Conservation (phyloP, 2,329 filamentous ascomycete species). For the Trichoderma polysporum region DNA sequence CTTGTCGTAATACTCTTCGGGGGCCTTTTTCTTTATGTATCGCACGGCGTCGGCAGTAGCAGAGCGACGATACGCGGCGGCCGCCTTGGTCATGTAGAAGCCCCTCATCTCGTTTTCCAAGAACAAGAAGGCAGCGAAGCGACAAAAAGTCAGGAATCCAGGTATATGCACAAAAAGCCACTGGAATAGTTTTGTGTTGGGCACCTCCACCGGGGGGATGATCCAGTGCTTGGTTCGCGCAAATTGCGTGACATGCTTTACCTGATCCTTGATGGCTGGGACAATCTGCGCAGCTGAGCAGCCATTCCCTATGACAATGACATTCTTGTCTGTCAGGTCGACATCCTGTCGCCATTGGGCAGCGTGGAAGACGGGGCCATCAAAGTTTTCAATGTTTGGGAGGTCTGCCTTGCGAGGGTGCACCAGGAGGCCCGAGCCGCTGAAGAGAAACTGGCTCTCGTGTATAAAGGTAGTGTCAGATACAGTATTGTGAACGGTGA, state of each 20-base stretch:
- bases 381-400: slow-evolving; percentile 50
- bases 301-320: slow-evolving; percentile 56
- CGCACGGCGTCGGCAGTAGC: slow-evolving; percentile 41
- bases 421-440: slow-evolving; percentile 37
- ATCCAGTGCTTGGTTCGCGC: slow-evolving; percentile 46
- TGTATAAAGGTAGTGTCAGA: slow-evolving; percentile 31
- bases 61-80: slow-evolving; percentile 36
- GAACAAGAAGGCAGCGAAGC: slow-evolving; percentile 43
- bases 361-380: slow-evolving; percentile 54
- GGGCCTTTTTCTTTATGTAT: slow-evolving; percentile 46
- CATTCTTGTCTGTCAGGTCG: slow-evolving; percentile 47
- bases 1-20: slow-evolving; percentile 60
- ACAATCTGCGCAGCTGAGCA: slow-evolving; percentile 56
- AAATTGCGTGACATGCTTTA: slow-evolving; percentile 42
- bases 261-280: slow-evolving; percentile 41
- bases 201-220: slow-evolving; percentile 33
- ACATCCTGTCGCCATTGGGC: slow-evolving; percentile 54
- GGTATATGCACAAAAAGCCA: slow-evolving; percentile 49
- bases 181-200: slow-evolving; percentile 24
- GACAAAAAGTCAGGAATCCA: slow-evolving; percentile 41
- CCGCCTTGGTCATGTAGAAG: slow-evolving; percentile 43
- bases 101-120: slow-evolving; percentile 34
- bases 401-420: slow-evolving; percentile 42
- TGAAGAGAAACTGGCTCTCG: slow-evolving; percentile 43
- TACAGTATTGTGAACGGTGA: slow-evolving; percentile 31